Evolutionary conservation across 179 eudicot species (phyloP).

Genomic region (Patellifolia procumbens): DNA sequence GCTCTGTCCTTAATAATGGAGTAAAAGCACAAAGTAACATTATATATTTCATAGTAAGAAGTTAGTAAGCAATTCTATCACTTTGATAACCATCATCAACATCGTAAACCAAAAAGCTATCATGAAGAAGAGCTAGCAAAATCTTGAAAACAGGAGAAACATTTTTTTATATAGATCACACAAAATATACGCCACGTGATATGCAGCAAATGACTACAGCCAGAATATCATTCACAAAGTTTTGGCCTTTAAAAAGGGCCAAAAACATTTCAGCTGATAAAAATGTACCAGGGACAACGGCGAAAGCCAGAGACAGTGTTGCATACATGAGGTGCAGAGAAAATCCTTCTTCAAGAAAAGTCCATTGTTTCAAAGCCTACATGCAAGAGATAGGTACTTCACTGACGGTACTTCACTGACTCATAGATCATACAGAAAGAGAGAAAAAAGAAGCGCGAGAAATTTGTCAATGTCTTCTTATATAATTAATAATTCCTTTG

Average conservation of each 20-base stretch:
- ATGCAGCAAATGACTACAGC: neutral
- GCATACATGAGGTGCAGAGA: conserved; percentile 73
- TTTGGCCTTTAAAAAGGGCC: conserved; percentile 2
- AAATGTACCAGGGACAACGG: neutral
- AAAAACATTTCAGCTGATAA: neutral
- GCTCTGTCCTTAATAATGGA: neutral
- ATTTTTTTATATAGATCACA: neutral
- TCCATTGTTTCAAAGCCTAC: conserved; percentile 66
- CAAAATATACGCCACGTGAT: neutral
- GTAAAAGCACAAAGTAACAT: neutral
- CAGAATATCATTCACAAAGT: neutral
- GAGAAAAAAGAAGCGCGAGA: conserved; percentile 2
- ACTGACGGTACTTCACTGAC: conserved; percentile 11
- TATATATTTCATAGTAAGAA: neutral
- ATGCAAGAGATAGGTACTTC: conserved; percentile 15
- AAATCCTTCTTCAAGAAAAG: conserved; percentile 82
- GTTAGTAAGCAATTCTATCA: neutral
- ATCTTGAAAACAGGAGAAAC: neutral
- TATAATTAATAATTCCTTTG: neutral
- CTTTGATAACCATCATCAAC: neutral
- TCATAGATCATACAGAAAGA: neutral
- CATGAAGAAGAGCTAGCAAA: neutral
- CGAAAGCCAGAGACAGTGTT: conserved; percentile 5
- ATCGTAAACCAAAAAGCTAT: neutral
- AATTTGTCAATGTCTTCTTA: neutral